A percentile compares a stretch with the other conserved stretches of the same genome.
Evolutionary conservation across 257 asterid species (phyloP).

Genomic region (Forsythia viridissima): DNA sequence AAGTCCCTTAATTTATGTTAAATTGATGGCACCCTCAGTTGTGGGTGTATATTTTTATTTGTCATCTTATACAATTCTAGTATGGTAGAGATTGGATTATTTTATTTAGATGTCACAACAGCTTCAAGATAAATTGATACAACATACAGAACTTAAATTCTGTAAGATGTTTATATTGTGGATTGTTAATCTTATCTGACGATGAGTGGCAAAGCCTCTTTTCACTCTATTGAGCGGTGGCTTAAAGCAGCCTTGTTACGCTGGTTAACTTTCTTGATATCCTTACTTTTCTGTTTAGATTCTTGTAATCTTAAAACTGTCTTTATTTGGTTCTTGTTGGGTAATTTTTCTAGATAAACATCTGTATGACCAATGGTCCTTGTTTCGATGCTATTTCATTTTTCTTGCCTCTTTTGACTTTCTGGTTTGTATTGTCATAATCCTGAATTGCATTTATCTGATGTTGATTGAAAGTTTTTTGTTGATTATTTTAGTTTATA

Average conservation of each 20-base stretch:
- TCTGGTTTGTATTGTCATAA: not conserved
- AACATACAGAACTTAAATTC: not conserved
- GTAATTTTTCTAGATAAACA: not conserved
- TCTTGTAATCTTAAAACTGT: not conserved
- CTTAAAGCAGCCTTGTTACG: not conserved
- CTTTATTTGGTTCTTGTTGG: not conserved
- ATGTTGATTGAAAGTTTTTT: not conserved
- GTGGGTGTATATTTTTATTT: not conserved
- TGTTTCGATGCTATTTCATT: not conserved
- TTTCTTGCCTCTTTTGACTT: not conserved
- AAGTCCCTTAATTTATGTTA: too few species aligned
- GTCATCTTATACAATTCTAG: not conserved
- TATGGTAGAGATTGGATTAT: not conserved
- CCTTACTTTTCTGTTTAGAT: not conserved
- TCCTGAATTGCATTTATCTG: not conserved
- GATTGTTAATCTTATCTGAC: slow-evolving; percentile 2
- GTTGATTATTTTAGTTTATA: not conserved
- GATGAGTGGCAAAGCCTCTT: not conserved
- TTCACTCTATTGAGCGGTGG: not conserved
- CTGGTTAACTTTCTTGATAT: not conserved
- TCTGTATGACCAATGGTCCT: not conserved
- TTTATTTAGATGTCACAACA: not conserved
- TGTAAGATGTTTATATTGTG: not conserved
- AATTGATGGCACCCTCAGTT: not conserved
- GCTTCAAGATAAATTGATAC: not conserved